Conservation (phyloP, 202 grass and related monocot species). For the Hordeum pubiflorum region DNA sequence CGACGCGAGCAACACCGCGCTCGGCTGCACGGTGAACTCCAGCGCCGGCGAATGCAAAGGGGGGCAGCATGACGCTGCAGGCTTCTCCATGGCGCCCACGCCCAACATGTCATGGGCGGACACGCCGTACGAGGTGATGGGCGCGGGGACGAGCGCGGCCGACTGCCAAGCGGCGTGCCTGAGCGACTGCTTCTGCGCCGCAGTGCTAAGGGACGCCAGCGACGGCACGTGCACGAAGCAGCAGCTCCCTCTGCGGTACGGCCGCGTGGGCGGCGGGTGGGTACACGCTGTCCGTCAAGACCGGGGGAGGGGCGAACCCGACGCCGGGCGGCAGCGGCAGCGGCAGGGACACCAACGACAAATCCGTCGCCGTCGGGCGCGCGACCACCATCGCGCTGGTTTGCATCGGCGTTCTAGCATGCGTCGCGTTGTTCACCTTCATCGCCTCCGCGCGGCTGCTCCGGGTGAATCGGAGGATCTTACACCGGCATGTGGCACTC, state of each 20-base stretch:
- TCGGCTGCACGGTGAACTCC: constrained; percentile 20
- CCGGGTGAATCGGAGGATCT: neutral
- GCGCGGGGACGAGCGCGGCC: constrained; percentile 11
- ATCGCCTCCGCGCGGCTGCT: neutral
- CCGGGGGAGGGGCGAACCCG: neutral
- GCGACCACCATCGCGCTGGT: neutral
- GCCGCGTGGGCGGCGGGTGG: neutral
- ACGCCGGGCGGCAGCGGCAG: neutral
- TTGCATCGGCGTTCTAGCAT: neutral
- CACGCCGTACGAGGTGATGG: constrained; percentile 14
- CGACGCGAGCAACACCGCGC: neutral
- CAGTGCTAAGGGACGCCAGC: constrained; percentile 14
- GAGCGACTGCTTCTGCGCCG: constrained; percentile 36
- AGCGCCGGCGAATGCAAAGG: constrained; percentile 1
- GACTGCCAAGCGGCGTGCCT: constrained; percentile 32
- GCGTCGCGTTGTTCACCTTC: neutral
- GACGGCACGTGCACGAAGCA: constrained; percentile 39
- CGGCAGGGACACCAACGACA: neutral
- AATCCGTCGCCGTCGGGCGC: neutral
- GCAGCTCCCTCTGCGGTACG: constrained; percentile 34
- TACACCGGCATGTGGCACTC: neutral
- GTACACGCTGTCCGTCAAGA: constrained; percentile 29
- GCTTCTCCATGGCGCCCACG: neutral
- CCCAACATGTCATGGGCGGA: constrained; percentile 16
- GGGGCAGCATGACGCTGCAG: neutral